These are phyloP conservation scores for Paramecium sexaurelia DNA, from an alignment of 73 alveolate species.

Conservation along the genomic window DNA sequence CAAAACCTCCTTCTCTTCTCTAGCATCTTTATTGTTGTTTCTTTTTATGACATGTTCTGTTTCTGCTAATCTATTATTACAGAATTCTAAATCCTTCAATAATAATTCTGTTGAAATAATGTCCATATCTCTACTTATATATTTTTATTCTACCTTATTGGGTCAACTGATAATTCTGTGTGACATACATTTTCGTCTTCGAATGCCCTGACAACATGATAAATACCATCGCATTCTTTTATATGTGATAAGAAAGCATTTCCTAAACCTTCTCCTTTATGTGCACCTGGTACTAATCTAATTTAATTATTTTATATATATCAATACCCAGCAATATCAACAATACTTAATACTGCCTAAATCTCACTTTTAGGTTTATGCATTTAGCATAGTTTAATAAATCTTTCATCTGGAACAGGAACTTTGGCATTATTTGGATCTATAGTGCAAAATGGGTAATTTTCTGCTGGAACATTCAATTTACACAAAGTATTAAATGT, in stretches of 20 bases:
- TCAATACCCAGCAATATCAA: slow-evolving; percentile 95
- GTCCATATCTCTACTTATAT: slow-evolving; percentile 86
- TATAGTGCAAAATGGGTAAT: slow-evolving; percentile 98
- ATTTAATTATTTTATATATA: not conserved
- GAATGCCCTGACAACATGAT: slow-evolving; percentile 96
- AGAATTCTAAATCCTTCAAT: slow-evolving; percentile 87
- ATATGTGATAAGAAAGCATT: slow-evolving; percentile 97
- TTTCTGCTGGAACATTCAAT: slow-evolving; percentile 95
- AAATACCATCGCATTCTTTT: slow-evolving; percentile 96
- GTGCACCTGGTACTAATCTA: slow-evolving; percentile 95
- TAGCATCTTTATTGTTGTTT: slow-evolving; percentile 85
- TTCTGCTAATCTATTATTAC: slow-evolving; percentile 81
- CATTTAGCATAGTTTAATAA: slow-evolving; percentile 78
- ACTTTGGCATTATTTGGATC: slow-evolving; percentile 98
- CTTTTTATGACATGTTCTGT: slow-evolving; percentile 90
- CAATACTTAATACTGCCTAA: slow-evolving; percentile 91
- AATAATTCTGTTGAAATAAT: slow-evolving; percentile 91
- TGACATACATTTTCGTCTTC: slow-evolving; percentile 87
- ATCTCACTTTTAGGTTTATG: slow-evolving; percentile 91
- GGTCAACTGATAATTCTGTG: slow-evolving; percentile 97
- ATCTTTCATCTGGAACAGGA: slow-evolving; percentile 95
- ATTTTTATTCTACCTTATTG: slow-evolving; percentile 67
- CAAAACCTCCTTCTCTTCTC: slow-evolving; percentile 87
- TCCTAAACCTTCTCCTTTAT: slow-evolving; percentile 99
- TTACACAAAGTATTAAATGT: slow-evolving; percentile 62